Conservation (phyloP, 2,329 filamentous ascomycete species). For the Plenodomus biglobosus region DNA sequence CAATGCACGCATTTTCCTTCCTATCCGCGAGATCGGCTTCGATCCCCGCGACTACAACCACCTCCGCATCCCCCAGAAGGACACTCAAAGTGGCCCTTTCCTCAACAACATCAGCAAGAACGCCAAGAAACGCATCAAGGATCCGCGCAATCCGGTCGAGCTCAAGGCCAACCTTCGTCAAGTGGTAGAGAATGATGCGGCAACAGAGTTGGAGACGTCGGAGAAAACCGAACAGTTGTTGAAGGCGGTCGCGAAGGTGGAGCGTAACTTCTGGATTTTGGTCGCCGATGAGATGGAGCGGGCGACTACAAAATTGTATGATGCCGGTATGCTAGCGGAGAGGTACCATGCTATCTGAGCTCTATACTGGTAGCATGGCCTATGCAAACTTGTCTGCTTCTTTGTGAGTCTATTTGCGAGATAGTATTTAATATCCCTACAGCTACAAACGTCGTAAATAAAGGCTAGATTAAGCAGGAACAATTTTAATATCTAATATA, state of each 20-base stretch:
- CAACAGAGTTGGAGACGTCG: constrained; percentile 16
- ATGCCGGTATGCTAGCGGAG: constrained; percentile 19
- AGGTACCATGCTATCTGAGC: constrained; percentile 16
- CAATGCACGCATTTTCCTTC: constrained; percentile 23
- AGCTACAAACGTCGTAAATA: no score
- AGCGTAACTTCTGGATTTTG: constrained; percentile 34
- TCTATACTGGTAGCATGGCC: neutral
- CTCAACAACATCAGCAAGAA: constrained; percentile 10
- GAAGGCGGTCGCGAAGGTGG: constrained; percentile 30
- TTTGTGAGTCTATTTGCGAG: no score
- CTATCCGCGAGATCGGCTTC: constrained; percentile 31
- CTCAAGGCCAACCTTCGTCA: constrained; percentile 27
- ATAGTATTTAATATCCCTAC: no score
- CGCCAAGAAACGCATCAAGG: constrained; percentile 27
- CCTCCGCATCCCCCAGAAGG: constrained; percentile 23
- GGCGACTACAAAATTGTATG: constrained; percentile 23
- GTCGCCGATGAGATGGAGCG: constrained; percentile 40
- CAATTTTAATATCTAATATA: no score
- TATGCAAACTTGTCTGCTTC: no score
- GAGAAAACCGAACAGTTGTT: constrained; percentile 30
- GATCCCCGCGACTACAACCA: constrained; percentile 39
- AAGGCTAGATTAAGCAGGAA: no score
- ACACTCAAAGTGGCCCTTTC: constrained; percentile 2
- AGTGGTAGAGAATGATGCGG: constrained; percentile 1
- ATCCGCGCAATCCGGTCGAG: constrained; percentile 23